A percentile compares a stretch with the other conserved stretches of the same genome.
phyloP scores from a whole-genome alignment of 2,329 filamentous ascomycete genomes.

The Trichothecium sympodiale region DNA sequence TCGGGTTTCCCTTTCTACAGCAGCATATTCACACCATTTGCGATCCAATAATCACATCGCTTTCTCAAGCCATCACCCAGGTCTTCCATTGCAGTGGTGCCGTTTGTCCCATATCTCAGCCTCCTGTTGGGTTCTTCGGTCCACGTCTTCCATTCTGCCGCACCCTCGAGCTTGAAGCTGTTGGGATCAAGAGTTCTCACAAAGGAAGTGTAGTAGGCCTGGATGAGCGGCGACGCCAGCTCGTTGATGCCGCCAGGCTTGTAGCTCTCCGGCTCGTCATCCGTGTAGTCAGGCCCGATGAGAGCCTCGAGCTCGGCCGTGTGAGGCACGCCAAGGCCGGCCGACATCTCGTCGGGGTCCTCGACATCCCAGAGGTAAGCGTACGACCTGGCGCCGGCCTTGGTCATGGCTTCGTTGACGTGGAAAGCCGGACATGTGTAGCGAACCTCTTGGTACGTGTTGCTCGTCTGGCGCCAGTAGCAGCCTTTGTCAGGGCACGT shows the following conservation, averaged over 20 bases:
- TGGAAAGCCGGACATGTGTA: constrained; percentile 24
- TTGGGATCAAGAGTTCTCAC: constrained; percentile 59
- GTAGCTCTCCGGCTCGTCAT: constrained; percentile 44
- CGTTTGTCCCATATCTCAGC: constrained; percentile 27
- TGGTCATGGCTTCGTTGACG: constrained; percentile 17
- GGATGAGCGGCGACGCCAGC: constrained; percentile 46
- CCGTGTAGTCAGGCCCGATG: constrained; percentile 50
- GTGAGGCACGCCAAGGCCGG: constrained; percentile 55
- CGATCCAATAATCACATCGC: constrained; percentile 16
- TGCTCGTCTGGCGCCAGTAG: constrained; percentile 25
- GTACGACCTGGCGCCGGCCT: constrained; percentile 33
- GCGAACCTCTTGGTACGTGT: constrained; percentile 22
- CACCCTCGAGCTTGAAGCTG: constrained; percentile 14
- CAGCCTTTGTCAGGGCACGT: constrained; percentile 20
- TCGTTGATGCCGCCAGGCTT: constrained; percentile 38
- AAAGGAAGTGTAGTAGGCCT: constrained; percentile 67
- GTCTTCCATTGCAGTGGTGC: constrained; percentile 27
- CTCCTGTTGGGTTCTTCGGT: constrained; percentile 10
- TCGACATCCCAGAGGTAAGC: constrained; percentile 62
- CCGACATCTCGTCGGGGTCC: constrained; percentile 38
- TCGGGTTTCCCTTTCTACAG: no score
- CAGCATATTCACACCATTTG: constrained; percentile 9
- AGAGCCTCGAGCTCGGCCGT: constrained; percentile 56
- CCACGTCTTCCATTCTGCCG: constrained; percentile 31
- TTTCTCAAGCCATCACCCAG: constrained; percentile 12